Percentiles rank a stretch among this genome's conserved stretches.
Conservation (phyloP, 768 basidiomycete genomes). For the Auriscalpium vulgare region DNA sequence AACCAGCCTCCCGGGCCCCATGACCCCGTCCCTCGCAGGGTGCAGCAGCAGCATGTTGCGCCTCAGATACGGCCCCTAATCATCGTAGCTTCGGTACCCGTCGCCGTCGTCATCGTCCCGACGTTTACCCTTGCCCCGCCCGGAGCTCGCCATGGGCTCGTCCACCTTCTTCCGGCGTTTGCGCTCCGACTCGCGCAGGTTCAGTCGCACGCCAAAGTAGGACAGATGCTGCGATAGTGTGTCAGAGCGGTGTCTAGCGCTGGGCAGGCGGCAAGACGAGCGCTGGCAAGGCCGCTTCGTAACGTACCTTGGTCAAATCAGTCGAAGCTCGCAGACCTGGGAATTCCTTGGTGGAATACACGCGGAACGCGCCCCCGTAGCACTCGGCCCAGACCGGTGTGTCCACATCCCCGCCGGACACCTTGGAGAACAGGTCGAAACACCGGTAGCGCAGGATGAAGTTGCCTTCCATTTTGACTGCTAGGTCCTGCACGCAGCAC, state of each 20-base stretch:
- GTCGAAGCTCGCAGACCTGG: constrained; percentile 61
- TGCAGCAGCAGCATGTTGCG: no score
- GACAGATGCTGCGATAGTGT: constrained; percentile 35
- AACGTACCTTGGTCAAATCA: constrained; percentile 52
- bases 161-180: constrained; percentile 37
- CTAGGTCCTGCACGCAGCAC: constrained; percentile 44
- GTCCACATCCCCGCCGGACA: constrained; percentile 26
- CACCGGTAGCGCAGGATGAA: constrained; percentile 63
- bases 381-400: constrained; percentile 51
- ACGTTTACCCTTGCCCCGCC: not conserved
- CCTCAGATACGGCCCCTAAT: not conserved
- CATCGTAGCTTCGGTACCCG: constrained; percentile 1
- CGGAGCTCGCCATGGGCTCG: constrained; percentile 6
- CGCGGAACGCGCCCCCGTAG: constrained; percentile 54
- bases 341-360: constrained; percentile 68
- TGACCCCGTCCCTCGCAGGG: no score
- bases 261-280: not conserved
- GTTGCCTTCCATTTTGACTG: constrained; percentile 58
- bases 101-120: not conserved
- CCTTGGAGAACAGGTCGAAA: constrained; percentile 50
- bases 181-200: constrained; percentile 51
- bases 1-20: constrained; percentile 1
- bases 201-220: constrained; percentile 49
- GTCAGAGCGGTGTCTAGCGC: not conserved
- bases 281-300: not conserved